phyloP scores from a whole-genome alignment of 2,329 filamentous ascomycete genomes.

The Monilinia vaccinii-corymbosi region DNA sequence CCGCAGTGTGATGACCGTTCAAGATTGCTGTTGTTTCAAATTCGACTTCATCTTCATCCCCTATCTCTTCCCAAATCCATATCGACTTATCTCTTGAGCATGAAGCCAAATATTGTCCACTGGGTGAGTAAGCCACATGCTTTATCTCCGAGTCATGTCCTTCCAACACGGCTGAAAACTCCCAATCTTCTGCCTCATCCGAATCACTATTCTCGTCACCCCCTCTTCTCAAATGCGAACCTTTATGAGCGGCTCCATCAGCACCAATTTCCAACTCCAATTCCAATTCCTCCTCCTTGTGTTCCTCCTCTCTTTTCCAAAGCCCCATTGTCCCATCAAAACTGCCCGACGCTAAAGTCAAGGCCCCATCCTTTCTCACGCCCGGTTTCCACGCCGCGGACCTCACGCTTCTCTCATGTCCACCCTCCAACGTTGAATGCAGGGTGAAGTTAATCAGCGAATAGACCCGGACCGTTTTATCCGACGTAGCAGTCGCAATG shows the following conservation, averaged over 20 bases:
- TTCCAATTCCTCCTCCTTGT: slow-evolving; percentile 31
- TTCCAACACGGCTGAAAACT: slow-evolving; percentile 84
- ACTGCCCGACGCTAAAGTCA: slow-evolving; percentile 81
- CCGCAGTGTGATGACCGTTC: slow-evolving; percentile 77
- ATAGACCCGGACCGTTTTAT: slow-evolving; percentile 83
- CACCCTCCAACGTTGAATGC: slow-evolving; percentile 72
- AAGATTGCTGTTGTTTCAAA: slow-evolving; percentile 95
- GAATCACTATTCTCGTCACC: slow-evolving; percentile 33
- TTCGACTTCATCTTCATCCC: slow-evolving; percentile 73
- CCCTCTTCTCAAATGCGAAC: slow-evolving; percentile 17
- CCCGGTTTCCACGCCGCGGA: slow-evolving; percentile 80
- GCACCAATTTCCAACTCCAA: slow-evolving; percentile 37
- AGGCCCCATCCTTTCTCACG: slow-evolving; percentile 46
- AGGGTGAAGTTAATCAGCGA: slow-evolving; percentile 72
- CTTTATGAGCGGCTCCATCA: slow-evolving; percentile 14
- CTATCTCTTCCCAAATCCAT: slow-evolving; percentile 97
- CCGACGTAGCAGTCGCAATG: slow-evolving; percentile 77
- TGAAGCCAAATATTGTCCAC: slow-evolving; percentile 73
- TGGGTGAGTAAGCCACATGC: slow-evolving; percentile 63
- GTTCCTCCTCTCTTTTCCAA: slow-evolving; percentile 54
- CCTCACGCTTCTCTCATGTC: slow-evolving; percentile 85
- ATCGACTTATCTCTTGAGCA: slow-evolving; percentile 89
- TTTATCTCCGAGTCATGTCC: slow-evolving; percentile 95
- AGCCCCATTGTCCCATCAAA: slow-evolving; percentile 89
- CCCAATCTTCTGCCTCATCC: slow-evolving; percentile 68